Percentiles rank a stretch among this genome's conserved stretches.
These are phyloP conservation scores for Ricinus communis DNA, from an alignment of 345 rosid genomes.

Conservation along the genomic window DNA sequence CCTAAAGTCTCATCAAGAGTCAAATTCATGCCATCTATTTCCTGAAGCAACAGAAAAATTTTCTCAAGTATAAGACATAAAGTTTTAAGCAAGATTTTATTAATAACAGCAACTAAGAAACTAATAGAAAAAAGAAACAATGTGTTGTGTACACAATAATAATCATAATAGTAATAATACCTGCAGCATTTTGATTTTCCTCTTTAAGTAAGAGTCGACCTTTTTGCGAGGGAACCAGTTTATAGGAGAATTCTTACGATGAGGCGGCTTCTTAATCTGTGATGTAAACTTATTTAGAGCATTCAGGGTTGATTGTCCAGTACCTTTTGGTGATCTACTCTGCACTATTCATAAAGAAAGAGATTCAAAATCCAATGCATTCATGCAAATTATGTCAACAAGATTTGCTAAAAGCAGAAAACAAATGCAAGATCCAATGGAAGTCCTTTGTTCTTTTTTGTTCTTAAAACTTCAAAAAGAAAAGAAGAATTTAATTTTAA, in stretches of 20 bases:
- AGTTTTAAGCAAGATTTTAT: no score
- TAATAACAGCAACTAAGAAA: no score
- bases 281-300: conserved; percentile 57
- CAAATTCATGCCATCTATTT: conserved; percentile 80
- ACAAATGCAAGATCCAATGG: no score
- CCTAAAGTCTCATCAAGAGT: conserved; percentile 91
- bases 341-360: conserved; percentile 34
- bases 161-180: no score
- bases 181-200: conserved; percentile 92
- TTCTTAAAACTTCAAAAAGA: no score
- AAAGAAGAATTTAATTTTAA: no score
- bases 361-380: no score
- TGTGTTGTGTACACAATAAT: background rate
- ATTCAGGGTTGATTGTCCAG: conserved; percentile 43
- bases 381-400: background rate
- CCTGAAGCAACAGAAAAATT: conserved; percentile 44
- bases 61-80: background rate
- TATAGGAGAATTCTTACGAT: conserved; percentile 73
- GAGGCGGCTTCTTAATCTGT: conserved; percentile 79
- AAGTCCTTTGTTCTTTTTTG: no score
- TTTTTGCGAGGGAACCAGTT: conserved; percentile 86
- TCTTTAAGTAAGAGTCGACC: conserved; percentile 73
- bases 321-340: conserved; percentile 59
- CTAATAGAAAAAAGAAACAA: background rate
- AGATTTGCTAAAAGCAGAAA: background rate